Evolutionary conservation across 2,329 filamentous ascomycete species (phyloP).

Genomic region (Diaporthe velutina): DNA sequence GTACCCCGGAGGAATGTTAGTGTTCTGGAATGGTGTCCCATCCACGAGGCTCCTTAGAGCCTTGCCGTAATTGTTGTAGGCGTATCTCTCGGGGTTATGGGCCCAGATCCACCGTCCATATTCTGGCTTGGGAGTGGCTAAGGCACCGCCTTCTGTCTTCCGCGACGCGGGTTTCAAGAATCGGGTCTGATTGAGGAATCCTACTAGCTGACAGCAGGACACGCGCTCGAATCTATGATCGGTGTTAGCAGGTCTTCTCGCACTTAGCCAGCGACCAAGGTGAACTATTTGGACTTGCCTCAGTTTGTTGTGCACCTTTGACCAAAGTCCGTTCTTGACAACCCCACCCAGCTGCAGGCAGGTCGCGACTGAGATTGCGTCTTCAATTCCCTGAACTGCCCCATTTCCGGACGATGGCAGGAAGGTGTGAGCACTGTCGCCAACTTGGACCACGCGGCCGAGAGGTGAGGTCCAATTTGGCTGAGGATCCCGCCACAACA

Average conservation of each 20-base stretch:
- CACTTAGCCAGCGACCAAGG: too few relatives aligned
- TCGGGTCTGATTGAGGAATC: slow-evolving; percentile 41
- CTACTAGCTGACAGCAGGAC: slow-evolving; percentile 39
- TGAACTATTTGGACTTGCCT: not conserved
- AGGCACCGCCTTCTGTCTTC: slow-evolving; percentile 30
- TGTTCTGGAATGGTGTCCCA: slow-evolving; percentile 12
- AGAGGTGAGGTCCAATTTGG: slow-evolving; percentile 49
- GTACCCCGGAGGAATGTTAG: slow-evolving; percentile 11
- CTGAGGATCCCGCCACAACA: slow-evolving; percentile 47
- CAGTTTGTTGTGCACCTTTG: slow-evolving; percentile 27
- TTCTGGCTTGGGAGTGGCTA: slow-evolving; percentile 24
- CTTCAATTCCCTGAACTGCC: slow-evolving; percentile 56
- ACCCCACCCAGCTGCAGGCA: slow-evolving; percentile 57
- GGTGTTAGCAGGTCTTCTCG: not conserved
- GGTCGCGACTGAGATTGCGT: slow-evolving; percentile 53
- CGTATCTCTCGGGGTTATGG: slow-evolving; percentile 42
- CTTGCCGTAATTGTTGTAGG: slow-evolving; percentile 30
- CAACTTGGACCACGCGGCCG: slow-evolving; percentile 52
- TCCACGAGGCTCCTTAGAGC: slow-evolving; percentile 23
- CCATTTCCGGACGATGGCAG: slow-evolving; percentile 55
- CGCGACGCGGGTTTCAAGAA: slow-evolving; percentile 42
- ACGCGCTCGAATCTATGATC: slow-evolving; percentile 38
- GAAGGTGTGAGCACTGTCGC: slow-evolving; percentile 56
- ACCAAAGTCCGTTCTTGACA: slow-evolving; percentile 48
- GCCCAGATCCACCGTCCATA: slow-evolving; percentile 43